Evolutionary conservation across 148 eudicot species (phyloP), one percentile per base, ranked within the genome.

Genomic region (Silene latifolia): DNA sequence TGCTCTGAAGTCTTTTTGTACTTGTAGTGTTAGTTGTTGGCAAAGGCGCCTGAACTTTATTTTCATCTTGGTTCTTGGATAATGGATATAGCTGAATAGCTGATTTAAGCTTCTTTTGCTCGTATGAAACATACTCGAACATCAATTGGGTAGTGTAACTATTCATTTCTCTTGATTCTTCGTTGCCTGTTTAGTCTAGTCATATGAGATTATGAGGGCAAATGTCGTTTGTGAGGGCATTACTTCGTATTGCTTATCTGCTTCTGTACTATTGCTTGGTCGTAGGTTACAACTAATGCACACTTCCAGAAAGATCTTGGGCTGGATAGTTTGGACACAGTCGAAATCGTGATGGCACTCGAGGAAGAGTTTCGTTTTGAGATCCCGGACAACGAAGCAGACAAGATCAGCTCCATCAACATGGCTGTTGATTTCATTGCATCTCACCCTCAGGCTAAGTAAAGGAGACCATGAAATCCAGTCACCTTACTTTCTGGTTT

Each of bases 361-460:
- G 98, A 93, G 81, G 98, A 93, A 82, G 98, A 93, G 79, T 93
- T 93, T 70, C 83, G 89, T 35, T 91, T 93, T 75, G 98, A 93
- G 84, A 93, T 93, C 71, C 96, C 96, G 0, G 98, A 93, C 79
- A 93, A 88, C 61, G 98, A 93, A 82, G 98, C 97, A 14, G 98
- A 93, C 84, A 93, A 91, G 83, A 93, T 93, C 82, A 91, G 63
- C 83, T 86, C 96, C 20, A 78, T 93, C 78, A 79, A 74, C 79
- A 84, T 91, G 82, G 98, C 98, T 54, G 98, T 93, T 71, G 96
- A 90, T 82, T 93, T 93, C 85, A 89, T 93, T 51, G 90, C 98
- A 71, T 91, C 98, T 78, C 98, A 93, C 78, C 98, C 98, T 53
- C 93, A 93, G 80, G 98, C 98, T 5, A 93, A 93, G 80, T 93